Evolutionary conservation across 1,139 yeast genomes (phyloP), one percentile per base, ranked within the genome.

Genomic region (Suhomyces bokatorum): DNA sequence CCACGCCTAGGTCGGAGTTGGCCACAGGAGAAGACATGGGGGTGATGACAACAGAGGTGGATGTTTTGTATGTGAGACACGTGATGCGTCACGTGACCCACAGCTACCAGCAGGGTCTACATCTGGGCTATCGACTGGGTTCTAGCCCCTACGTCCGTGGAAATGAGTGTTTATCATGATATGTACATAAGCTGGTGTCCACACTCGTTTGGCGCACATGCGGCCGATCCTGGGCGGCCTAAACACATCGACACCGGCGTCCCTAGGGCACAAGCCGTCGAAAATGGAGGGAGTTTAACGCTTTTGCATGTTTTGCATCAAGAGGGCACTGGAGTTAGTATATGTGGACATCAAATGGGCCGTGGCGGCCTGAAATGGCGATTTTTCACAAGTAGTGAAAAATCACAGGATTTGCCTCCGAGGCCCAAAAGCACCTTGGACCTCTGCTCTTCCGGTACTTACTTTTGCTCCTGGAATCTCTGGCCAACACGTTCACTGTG

Each of bases 401-500:
- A 20, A 20, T 20, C 24, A 4, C 9, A 20, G 24, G 8, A 6
- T 20, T 20, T 20, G 24, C 24, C 24, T 20, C 24, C 24, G 24
- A 20, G 24, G 24, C 8, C 24, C 7, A 20, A 20, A 20, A 6
- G 24, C 24, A 7, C 9, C 24, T 2, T 6, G 9, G 24, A 5
- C 24, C n/a, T 14, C 13, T 14, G 16, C 14, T 13, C 12, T 15
- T 12, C 20, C 30, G 28, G 6, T 44, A 54, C 57, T 30, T 49
- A 69, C 73, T 91, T 93, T 71, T 91, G 97, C 66, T 93, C 99
- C 72, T 93, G 98, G 90, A 93, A 93, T 73, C 99, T 85, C 70
- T 88, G 95, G 40, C 99, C 99, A 47, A 95, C 97, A 68, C 99
- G 85, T 75, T 93, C 99, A 69, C 95, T 85, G 77, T 93, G 98